A percentile compares a stretch with the other conserved stretches of the same genome.
Conservation (phyloP, 768 basidiomycete species). For the Galerina sulciceps region DNA sequence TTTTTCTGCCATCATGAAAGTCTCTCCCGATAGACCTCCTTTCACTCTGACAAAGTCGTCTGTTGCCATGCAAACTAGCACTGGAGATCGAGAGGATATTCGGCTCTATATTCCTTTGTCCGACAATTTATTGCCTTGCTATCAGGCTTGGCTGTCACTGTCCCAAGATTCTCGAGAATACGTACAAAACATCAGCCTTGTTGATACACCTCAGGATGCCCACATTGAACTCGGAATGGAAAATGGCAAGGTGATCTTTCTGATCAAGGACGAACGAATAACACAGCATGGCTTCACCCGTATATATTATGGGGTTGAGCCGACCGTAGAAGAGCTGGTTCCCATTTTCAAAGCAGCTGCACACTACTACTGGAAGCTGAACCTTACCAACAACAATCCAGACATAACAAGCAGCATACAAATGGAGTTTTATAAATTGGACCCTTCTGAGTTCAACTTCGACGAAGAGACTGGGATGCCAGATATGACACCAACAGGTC, state of each 20-base stretch:
- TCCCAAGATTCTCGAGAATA: background rate
- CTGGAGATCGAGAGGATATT: constrained; percentile 8
- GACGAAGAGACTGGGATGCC: background rate
- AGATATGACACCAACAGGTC: constrained; percentile 3
- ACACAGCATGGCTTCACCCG: constrained; percentile 9
- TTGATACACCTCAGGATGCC: constrained; percentile 7
- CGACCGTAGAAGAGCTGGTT: constrained; percentile 3
- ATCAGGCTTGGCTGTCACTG: constrained; percentile 1
- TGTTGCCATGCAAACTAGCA: constrained; percentile 15
- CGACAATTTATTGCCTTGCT: constrained; percentile 8
- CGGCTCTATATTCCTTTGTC: constrained; percentile 13
- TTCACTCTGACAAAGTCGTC: background rate
- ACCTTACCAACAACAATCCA: constrained; percentile 7
- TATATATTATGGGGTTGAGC: constrained; percentile 5
- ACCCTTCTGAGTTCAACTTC: background rate
- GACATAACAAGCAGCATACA: background rate
- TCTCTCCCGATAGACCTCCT: background rate
- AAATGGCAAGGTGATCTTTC: constrained; percentile 5
- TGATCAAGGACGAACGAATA: constrained; percentile 11
- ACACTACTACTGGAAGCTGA: constrained; percentile 19
- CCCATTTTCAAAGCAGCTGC: constrained; percentile 7
- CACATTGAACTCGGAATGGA: constrained; percentile 11
- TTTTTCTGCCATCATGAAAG: constrained; percentile 2
- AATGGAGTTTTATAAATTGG: constrained; percentile 11
- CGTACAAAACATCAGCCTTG: constrained; percentile 9